Conservation (phyloP, 495 filamentous ascomycete species). For the Chaetomium cochliodes region DNA sequence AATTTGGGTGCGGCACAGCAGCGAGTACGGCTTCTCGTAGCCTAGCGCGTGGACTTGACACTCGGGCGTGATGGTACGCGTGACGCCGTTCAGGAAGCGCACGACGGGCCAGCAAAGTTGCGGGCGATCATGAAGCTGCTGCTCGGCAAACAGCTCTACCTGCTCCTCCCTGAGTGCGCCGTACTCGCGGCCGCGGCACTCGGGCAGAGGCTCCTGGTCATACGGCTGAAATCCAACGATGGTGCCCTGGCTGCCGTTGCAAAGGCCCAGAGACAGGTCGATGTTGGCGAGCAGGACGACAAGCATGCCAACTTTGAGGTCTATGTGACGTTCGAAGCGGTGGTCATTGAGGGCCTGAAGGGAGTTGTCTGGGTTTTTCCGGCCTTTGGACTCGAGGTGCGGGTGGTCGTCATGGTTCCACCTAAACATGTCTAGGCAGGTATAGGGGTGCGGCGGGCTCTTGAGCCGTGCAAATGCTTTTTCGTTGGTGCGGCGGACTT, state of each 20-base stretch:
- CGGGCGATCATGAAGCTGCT: slow-evolving; percentile 6
- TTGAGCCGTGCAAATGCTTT: slow-evolving; percentile 41
- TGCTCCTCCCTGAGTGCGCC: slow-evolving; percentile 44
- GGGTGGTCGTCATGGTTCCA: slow-evolving; percentile 55
- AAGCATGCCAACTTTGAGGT: slow-evolving; percentile 81
- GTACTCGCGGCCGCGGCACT: slow-evolving; percentile 35
- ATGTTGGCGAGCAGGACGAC: slow-evolving; percentile 96
- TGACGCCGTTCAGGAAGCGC: slow-evolving; percentile 55
- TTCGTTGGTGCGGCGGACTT: slow-evolving; percentile 44
- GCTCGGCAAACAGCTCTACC: slow-evolving; percentile 35
- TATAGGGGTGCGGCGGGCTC: slow-evolving; percentile 53
- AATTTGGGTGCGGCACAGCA: slow-evolving; percentile 74
- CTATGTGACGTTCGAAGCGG: slow-evolving; percentile 46
- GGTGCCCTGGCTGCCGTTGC: slow-evolving; percentile 86
- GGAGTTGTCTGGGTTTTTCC: slow-evolving; percentile 65
- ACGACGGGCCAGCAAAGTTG: slow-evolving; percentile 68
- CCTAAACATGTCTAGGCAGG: slow-evolving; percentile 69
- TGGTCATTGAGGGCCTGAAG: slow-evolving; percentile 62
- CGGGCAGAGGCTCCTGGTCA: slow-evolving; percentile 47
- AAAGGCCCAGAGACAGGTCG: slow-evolving; percentile 65
- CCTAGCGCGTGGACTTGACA: slow-evolving; percentile 51
- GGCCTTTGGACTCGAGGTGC: slow-evolving; percentile 57
- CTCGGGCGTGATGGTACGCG: slow-evolving; percentile 46
- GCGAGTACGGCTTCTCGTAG: slow-evolving; percentile 50
- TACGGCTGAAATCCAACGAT: slow-evolving; percentile 74